Evolutionary conservation across 2,329 filamentous ascomycete species (phyloP).

Genomic region (Aureobasidium sp.): DNA sequence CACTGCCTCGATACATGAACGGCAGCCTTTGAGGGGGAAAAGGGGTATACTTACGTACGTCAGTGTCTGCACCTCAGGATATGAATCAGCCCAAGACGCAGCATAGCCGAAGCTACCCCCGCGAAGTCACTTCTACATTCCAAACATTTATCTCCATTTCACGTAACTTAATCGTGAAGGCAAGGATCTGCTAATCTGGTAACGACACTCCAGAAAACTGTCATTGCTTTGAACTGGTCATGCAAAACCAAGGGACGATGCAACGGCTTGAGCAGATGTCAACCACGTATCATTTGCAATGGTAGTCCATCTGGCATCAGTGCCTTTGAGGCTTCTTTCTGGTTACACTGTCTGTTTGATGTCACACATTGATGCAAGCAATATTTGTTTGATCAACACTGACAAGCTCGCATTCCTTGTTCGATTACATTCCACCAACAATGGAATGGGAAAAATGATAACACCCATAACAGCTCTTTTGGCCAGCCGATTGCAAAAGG

Average conservation of each 20-base stretch:
- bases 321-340: no score
- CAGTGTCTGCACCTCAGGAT: no score
- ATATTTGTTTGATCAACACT: not conserved
- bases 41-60: no score
- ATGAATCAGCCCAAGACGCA: not conserved
- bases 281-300: not conserved
- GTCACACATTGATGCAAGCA: not conserved
- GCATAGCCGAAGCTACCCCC: not conserved
- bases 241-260: not conserved
- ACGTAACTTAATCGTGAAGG: not conserved
- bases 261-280: not conserved
- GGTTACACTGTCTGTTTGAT: not conserved
- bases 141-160: not conserved
- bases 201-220: no score
- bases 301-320: not conserved
- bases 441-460: not conserved
- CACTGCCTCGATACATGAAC: no score
- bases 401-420: not conserved
- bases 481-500: not conserved
- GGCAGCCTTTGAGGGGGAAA: no score
- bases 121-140: not conserved
- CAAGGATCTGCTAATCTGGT: not conserved
- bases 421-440: not conserved
- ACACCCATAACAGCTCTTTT: not conserved
- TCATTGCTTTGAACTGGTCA: no score